Evolutionary conservation across 148 eudicot species (phyloP).

Genomic region (Camellia lanceoleosa): DNA sequence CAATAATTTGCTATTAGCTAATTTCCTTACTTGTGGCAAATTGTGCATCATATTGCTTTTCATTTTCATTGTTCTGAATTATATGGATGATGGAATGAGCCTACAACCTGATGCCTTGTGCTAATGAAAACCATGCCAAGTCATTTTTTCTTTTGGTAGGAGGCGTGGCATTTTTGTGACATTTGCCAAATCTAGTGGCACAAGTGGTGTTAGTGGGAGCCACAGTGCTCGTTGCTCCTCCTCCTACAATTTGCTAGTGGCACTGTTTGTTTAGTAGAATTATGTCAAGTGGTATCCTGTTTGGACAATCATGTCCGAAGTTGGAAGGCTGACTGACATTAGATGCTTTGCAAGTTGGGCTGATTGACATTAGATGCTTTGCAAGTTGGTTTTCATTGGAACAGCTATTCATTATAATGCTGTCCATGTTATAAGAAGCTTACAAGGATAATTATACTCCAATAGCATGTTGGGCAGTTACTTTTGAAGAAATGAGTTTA

Average conservation of each 20-base stretch:
- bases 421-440: background rate
- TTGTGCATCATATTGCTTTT: background rate
- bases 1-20: background rate
- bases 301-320: background rate
- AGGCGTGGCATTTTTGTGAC: background rate
- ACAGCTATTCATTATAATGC: background rate
- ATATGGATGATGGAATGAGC: background rate
- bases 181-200: background rate
- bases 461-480: background rate
- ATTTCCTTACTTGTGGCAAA: background rate
- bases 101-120: background rate
- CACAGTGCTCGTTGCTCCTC: background rate
- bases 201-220: background rate
- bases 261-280: background rate
- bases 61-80: background rate
- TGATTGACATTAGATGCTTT: conserved; percentile 5
- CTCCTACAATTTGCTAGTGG: background rate
- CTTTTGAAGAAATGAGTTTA: background rate
- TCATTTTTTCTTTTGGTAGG: background rate
- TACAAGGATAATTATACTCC: background rate
- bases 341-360: background rate
- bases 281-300: background rate
- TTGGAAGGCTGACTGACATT: background rate
- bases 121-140: background rate
- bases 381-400: background rate